Percentiles rank a stretch among this genome's conserved stretches.
Evolutionary conservation across 208 protist genomes (phyloP).

Genomic region (Leishmania lainsoni): DNA sequence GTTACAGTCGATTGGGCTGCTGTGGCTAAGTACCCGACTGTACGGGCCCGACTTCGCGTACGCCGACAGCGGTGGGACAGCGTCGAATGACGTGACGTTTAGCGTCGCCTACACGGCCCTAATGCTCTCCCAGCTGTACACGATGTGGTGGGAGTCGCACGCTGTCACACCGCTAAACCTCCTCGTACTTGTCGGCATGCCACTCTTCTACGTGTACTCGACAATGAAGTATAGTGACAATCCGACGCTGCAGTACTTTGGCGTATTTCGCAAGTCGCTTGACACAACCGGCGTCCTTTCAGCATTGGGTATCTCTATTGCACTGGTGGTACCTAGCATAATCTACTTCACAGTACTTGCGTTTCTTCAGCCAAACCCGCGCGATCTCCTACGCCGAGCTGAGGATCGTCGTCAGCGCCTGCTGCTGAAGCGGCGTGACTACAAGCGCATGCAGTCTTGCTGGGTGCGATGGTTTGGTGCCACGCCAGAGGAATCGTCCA

Average conservation of each 20-base stretch:
- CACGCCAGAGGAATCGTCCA: slow-evolving; percentile 38
- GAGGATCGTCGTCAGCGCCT: slow-evolving; percentile 31
- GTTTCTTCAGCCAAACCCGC: slow-evolving; percentile 39
- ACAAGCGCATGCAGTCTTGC: slow-evolving; percentile 23
- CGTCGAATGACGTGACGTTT: slow-evolving; percentile 74
- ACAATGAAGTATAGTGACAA: slow-evolving; percentile 55
- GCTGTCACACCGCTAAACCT: slow-evolving; percentile 75
- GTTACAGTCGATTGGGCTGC: slow-evolving; percentile 68
- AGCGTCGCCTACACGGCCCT: slow-evolving; percentile 86
- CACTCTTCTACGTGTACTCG: slow-evolving; percentile 54
- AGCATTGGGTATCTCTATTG: slow-evolving; percentile 43
- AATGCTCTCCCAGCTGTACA: slow-evolving; percentile 87
- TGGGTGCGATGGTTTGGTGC: slow-evolving; percentile 39
- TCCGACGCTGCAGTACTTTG: slow-evolving; percentile 55
- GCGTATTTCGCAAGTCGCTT: slow-evolving; percentile 56
- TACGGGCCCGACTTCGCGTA: slow-evolving; percentile 50
- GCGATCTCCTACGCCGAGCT: slow-evolving; percentile 55
- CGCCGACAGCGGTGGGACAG: slow-evolving; percentile 31
- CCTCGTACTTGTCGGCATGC: slow-evolving; percentile 71
- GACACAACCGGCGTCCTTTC: slow-evolving; percentile 38
- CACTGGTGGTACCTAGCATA: slow-evolving; percentile 52
- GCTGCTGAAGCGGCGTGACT: slow-evolving; percentile 11
- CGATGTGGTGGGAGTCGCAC: slow-evolving; percentile 87
- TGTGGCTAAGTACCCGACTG: slow-evolving; percentile 54
- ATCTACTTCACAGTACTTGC: slow-evolving; percentile 28